phyloP scores from a whole-genome alignment of 2,329 filamentous ascomycete species.

The Thermothelomyces thermophilus region DNA sequence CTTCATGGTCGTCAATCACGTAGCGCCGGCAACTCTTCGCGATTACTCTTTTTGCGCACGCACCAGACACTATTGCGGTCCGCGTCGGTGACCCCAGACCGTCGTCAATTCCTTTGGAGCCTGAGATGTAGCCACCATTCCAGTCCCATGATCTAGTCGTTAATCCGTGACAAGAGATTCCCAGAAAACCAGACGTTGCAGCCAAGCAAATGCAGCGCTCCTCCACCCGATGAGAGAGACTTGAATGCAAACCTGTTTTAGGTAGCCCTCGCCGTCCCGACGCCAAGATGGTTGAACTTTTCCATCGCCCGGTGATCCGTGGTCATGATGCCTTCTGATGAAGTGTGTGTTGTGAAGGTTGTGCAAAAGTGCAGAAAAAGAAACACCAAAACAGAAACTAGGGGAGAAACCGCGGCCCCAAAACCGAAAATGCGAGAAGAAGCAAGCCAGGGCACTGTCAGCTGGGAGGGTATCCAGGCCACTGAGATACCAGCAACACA shows the following conservation, averaged over 20 bases:
- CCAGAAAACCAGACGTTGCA: slow-evolving; percentile 17
- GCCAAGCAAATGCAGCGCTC: slow-evolving; percentile 14
- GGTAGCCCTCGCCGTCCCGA: slow-evolving; percentile 19
- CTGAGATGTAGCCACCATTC: slow-evolving; percentile 20
- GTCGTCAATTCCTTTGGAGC: slow-evolving; percentile 20
- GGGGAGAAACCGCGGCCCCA: slow-evolving; percentile 9
- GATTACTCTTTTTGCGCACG: no score
- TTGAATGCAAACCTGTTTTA: slow-evolving; percentile 11
- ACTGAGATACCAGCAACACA: slow-evolving; percentile 27
- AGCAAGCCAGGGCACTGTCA: slow-evolving; percentile 20
- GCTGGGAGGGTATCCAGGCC: slow-evolving; percentile 29
- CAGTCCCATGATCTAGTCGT: slow-evolving; percentile 25
- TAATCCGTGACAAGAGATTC: slow-evolving; percentile 22
- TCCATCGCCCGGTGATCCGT: slow-evolving; percentile 23
- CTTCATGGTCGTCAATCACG: not conserved
- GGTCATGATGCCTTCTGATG: slow-evolving; percentile 21
- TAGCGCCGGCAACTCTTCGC: not conserved
- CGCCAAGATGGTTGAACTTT: slow-evolving; percentile 24
- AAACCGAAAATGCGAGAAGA: slow-evolving; percentile 16
- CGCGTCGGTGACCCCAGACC: slow-evolving; percentile 16
- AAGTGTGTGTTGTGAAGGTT: slow-evolving; percentile 4
- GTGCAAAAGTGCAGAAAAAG: not conserved
- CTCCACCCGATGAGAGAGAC: slow-evolving; percentile 19
- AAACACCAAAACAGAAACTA: not conserved
- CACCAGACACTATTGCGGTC: no score